Base-by-base conservation (phyloP, 2,329 filamentous ascomycete species). In the Microdochium nivale region DNA sequence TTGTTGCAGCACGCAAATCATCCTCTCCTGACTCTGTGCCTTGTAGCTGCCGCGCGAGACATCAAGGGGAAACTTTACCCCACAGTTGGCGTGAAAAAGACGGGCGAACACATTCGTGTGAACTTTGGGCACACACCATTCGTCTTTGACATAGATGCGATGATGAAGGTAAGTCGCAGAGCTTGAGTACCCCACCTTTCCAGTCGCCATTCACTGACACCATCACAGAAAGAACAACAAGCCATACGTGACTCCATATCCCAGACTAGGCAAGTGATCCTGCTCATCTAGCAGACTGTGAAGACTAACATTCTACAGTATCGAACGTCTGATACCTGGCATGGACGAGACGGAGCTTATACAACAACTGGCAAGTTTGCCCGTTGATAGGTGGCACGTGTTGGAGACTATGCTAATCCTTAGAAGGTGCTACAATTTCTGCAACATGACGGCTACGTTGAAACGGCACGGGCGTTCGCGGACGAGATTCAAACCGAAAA, bases 381-480 rank as follows among this genome's bases (percentile, higher is more conserved):
- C 30, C 21, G 11, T 23, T 37, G 10, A n/a, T 13, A 49, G 21
- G 9, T 51, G 40, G 13, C 3, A 27, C 35, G 30, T 24, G 8
- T 47, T 54, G 32, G 27, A 52, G 62, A 49, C 60, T 35, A 52
- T 48, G 24, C 33, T 37, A 9, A 35, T 10, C 13, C 27, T 30
- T 30, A n/a, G 30, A 51, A 77, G 73, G 79, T 84, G 19, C 78
- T 90, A 37, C 91, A 96, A 68, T 97, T 95, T 59, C 74, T 99
- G 14, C 88, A 91, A 35, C 92, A 97, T 60, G 94, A 97, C 61
- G 94, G 94, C 53, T 97, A 96, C 59, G 86, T 96, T 8, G 92
- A 96, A 58, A 96, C 92, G 0, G 91, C 91, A 9, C 82, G 85
- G 56, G 90, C 89, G 0, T 97, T 99, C 73, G 84, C 88, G 3